A percentile compares a stretch with the other conserved stretches of the same genome.
phyloP scores from a whole-genome alignment of 2,329 filamentous ascomycete species.

The Fusarium falciforme region DNA sequence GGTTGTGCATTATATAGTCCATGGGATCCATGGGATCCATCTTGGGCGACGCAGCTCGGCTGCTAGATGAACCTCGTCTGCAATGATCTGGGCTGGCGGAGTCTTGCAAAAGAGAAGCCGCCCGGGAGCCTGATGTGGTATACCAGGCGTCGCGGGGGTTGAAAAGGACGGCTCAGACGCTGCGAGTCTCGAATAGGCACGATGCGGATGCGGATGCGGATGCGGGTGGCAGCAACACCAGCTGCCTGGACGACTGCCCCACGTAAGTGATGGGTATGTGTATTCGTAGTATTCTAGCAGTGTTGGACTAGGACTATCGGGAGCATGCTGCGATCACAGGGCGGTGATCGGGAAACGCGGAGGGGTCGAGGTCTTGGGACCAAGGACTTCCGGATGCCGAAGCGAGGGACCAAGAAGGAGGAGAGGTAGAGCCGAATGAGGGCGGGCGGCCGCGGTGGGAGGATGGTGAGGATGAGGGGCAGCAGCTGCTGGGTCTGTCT shows the following conservation, averaged over 20 bases:
- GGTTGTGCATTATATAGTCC: constrained; percentile 41
- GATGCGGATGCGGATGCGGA: constrained; percentile 1
- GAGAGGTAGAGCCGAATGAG: constrained; percentile 18
- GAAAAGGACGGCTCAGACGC: constrained; percentile 7
- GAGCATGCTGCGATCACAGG: constrained; percentile 44
- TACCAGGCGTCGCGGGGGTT: background rate
- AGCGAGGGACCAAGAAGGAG: constrained; percentile 13
- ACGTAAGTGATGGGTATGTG: constrained; percentile 28
- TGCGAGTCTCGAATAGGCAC: constrained; percentile 19
- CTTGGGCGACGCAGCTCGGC: constrained; percentile 9
- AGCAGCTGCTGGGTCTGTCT: constrained; percentile 25
- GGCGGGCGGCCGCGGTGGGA: constrained; percentile 17
- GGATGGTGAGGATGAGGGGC: constrained; percentile 38
- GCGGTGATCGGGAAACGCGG: constrained; percentile 40
- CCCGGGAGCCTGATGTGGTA: constrained; percentile 8
- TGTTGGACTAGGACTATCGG: constrained; percentile 46
- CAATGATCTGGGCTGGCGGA: background rate
- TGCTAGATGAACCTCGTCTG: constrained; percentile 4
- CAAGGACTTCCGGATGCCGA: constrained; percentile 30
- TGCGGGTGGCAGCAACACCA: constrained; percentile 12
- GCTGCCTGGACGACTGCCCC: constrained; percentile 25
- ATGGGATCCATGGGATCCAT: constrained; percentile 49
- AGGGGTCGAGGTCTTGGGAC: constrained; percentile 40
- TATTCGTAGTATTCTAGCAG: constrained; percentile 43
- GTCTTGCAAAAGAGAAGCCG: background rate